Base-by-base conservation (phyloP, 495 filamentous ascomycete genomes). In the Cladorrhinum samala region DNA sequence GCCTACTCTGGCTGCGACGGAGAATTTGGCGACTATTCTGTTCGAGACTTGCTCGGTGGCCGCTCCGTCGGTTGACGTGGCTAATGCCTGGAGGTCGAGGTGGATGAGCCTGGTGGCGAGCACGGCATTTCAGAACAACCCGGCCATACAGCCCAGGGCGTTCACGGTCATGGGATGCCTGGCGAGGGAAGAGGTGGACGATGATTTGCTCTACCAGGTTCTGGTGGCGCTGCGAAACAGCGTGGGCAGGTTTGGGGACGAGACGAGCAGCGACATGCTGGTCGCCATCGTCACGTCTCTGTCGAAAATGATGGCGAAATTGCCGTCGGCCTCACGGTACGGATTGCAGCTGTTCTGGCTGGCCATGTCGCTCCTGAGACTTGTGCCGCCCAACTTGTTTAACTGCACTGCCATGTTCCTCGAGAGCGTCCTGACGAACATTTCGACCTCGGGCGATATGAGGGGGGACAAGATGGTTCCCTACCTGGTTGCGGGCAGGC, bases 101-200 rank as follows among this genome's bases (percentile, higher is more conserved):
- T 86, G 83, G 83, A 86, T 85, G 83, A 81, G 79, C 56, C 68
- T 86, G 16, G 82, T 86, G 36, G 82, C 83, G 17, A 84, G 81
- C 61, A 86, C 82, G 2, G 83, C 83, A 2, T 86, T 86, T 62
- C 83, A 86, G 64, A 85, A 80, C 57, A 86, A 86, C 57, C 83
- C 82, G 11, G 81, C 83, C 4, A 83, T 86, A 46, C 83, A 86
- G 59, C 80, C 82, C 16, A 70, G 80, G 18, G 83, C 83, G 21
- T 86, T 86, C 52, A 78, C 83, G 0, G 82, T 85, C 30, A 85
- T 86, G 83, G 83, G 83, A 9, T 85, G 83, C 52, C 68, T 86
- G 3, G 83, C 83, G 27, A 72, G 79, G 9, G 83, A 84, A 59
- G 82, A 84, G 61, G 82, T 84, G 0, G 83, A 86, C 49, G 83